These are phyloP conservation scores for Ceratobasidium sp. DNA, from an alignment of 1,284 basidiomycete species.

Conservation along the genomic window DNA sequence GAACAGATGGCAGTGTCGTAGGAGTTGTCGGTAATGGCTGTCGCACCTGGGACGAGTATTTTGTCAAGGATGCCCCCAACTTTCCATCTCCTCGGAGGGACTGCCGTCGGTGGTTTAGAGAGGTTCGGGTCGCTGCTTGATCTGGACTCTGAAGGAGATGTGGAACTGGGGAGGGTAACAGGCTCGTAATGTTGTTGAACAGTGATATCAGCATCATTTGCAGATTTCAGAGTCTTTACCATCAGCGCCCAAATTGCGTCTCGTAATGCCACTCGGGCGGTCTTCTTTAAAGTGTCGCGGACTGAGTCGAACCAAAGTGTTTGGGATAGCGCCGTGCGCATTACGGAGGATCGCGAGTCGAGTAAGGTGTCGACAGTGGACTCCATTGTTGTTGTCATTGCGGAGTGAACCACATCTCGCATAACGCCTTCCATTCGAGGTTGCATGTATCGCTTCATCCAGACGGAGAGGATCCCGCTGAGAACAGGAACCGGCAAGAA, in stretches of 20 bases:
- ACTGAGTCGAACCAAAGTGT: slow-evolving; percentile 43
- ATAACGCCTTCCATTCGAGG: slow-evolving; percentile 40
- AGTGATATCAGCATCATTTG: slow-evolving; percentile 26
- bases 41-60: slow-evolving; percentile 31
- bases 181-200: slow-evolving; percentile 31
- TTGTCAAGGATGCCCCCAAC: slow-evolving; percentile 41
- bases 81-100: slow-evolving; percentile 38
- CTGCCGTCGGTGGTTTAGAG: not conserved
- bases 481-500: slow-evolving; percentile 26
- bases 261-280: slow-evolving; percentile 39
- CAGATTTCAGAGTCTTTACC: slow-evolving; percentile 34
- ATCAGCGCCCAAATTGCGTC: slow-evolving; percentile 41
- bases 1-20: slow-evolving; percentile 27
- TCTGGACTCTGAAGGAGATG: not conserved
- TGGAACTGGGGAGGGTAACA: slow-evolving; percentile 3
- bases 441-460: slow-evolving; percentile 42
- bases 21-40: slow-evolving; percentile 40
- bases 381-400: slow-evolving; percentile 37
- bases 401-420: slow-evolving; percentile 27
- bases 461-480: slow-evolving; percentile 5
- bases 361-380: slow-evolving; percentile 33
- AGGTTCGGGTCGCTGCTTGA: not conserved
- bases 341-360: slow-evolving; percentile 27
- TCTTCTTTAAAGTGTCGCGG: slow-evolving; percentile 13
- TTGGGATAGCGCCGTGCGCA: slow-evolving; percentile 28